Evolutionary conservation across 257 asterid genomes (phyloP), one percentile per base, ranked within the genome.

Genomic region (Primulina huaijiensis): DNA sequence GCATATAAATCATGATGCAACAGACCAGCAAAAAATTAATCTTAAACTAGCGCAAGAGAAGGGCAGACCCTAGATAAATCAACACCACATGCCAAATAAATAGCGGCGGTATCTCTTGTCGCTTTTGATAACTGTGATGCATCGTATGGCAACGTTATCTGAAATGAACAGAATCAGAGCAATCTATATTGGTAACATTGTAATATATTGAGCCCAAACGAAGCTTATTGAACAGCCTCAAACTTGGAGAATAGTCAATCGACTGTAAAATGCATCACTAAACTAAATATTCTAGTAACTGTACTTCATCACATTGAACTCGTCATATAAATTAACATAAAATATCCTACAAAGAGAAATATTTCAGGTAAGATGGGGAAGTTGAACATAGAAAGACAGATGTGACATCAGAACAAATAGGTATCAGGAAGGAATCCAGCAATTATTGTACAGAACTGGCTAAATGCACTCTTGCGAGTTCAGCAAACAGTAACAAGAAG

Each of bases 11-110:
- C 37, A 69, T 23, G 21, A 60, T 40, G 64, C 3, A 46, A 71
- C 37, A 60, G 60, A 38, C 33, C 21, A 52, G 57, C 20, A 64
- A 40, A 61, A 2, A 60, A 43, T 31, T 64, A 74, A 69, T 29
- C 40, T 65, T 58, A 62, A 70, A 34, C 59, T 69, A 64, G 60
- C 29, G 59, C 30, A 74, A 71, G 64, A 43, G 53, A 73, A 43
- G 60, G 56, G 59, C 71, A 72, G 65, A 94, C 99, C 97, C 91
- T 91, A 56, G 95, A 78, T 63, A 87, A 75, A 79, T 94, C 93
- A 73, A 94, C 96, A 10, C 99, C 99, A 76, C 97, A 91, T 72
- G 97, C 96, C 82, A 94, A 84, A 85, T 94, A 94, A 80, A 94
- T 86, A 63, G 99, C 99, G 57, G 97, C 96, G 64, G 99, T 94